Evolutionary conservation across 495 filamentous ascomycete species (phyloP).

Genomic region (Gamarada debralockiae): DNA sequence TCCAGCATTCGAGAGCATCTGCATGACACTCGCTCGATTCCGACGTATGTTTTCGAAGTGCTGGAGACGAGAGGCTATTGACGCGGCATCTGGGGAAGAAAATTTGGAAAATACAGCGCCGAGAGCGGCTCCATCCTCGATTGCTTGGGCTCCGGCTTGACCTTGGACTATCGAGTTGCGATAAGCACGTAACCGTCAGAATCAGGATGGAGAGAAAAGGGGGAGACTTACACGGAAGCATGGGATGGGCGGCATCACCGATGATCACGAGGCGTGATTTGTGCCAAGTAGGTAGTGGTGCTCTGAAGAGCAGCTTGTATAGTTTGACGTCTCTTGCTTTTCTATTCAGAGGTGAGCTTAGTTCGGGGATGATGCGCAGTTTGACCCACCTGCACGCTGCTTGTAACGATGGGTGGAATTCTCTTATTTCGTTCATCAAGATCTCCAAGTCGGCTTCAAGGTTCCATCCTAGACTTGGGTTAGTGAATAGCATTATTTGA

Average conservation of each 20-base stretch:
- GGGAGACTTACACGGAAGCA: neutral
- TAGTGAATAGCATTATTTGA: too few relatives aligned
- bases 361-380: neutral
- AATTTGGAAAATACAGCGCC: neutral
- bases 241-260: neutral
- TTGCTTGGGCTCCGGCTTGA: neutral
- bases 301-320: neutral
- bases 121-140: neutral
- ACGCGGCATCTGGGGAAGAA: neutral
- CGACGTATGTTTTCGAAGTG: neutral
- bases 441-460: neutral
- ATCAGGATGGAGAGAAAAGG: neutral
- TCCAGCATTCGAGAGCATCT: neutral
- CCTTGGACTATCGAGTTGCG: neutral
- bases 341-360: neutral
- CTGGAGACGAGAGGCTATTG: neutral
- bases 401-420: neutral
- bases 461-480: neutral
- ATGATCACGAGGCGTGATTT: neutral
- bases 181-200: neutral
- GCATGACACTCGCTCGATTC: neutral
- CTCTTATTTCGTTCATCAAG: neutral
- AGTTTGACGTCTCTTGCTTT: neutral
- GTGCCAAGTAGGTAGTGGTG: neutral
- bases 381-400: neutral